Evolutionary conservation across 2,329 filamentous ascomycete species (phyloP).

Genomic region (Penicillium sp.): DNA sequence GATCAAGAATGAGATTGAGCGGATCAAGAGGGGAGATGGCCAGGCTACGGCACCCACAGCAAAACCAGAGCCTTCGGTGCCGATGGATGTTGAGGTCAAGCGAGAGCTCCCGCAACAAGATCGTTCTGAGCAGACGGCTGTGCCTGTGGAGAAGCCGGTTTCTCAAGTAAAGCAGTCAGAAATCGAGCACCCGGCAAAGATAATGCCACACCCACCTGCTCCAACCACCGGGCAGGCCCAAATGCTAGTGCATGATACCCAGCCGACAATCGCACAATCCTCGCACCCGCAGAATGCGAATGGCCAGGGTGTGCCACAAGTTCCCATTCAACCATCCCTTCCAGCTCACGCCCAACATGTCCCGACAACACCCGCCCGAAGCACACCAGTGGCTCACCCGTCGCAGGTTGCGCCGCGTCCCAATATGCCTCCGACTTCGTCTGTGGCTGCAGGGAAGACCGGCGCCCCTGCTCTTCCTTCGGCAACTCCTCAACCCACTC

Average conservation of each 20-base stretch:
- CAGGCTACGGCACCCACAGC: neutral
- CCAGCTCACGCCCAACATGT: conserved; percentile 19
- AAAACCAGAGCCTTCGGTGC: conserved; percentile 20
- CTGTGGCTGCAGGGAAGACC: conserved; percentile 18
- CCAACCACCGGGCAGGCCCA: conserved; percentile 6
- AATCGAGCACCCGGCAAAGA: no score
- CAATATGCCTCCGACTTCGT: conserved; percentile 16
- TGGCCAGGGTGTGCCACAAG: conserved; percentile 20
- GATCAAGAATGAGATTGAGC: conserved; percentile 65
- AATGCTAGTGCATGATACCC: conserved; percentile 9
- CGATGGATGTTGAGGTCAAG: conserved; percentile 32
- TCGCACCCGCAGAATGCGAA: conserved; percentile 18
- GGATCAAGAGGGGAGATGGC: conserved; percentile 62
- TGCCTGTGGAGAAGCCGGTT: no score
- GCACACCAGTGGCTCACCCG: conserved; percentile 22
- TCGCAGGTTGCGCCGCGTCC: conserved; percentile 27
- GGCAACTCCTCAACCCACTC: conserved; percentile 20
- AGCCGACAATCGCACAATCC: conserved; percentile 13
- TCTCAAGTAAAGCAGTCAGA: no score
- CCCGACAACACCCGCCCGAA: conserved; percentile 18
- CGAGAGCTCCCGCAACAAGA: conserved; percentile 17
- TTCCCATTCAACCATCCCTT: conserved; percentile 21
- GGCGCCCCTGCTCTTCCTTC: conserved; percentile 11
- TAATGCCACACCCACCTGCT: conserved; percentile 8
- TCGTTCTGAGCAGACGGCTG: no score